Conservation (phyloP, 2,329 filamentous ascomycete species). For the Ophiocordyceps sinensis region DNA sequence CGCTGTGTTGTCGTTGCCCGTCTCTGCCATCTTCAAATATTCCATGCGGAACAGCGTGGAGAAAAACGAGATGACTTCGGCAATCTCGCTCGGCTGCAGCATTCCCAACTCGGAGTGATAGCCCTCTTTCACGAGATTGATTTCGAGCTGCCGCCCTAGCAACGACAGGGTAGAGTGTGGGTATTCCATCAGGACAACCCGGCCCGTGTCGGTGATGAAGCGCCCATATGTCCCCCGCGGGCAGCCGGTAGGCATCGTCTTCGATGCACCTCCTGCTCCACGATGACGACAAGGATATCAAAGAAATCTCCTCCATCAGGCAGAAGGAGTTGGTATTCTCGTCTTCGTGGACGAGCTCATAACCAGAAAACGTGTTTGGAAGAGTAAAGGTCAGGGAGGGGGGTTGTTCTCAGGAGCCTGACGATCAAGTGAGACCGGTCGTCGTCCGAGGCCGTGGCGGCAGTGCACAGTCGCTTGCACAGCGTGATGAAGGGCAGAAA, state of each 20-base stretch:
- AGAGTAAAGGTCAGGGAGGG: slow-evolving; percentile 65
- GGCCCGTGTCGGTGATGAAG: slow-evolving; percentile 65
- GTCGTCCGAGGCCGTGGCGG: slow-evolving; percentile 15
- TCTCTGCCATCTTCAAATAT: slow-evolving; percentile 19
- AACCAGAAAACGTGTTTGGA: slow-evolving; percentile 57
- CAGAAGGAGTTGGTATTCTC: slow-evolving; percentile 70
- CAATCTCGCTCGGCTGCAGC: slow-evolving; percentile 45
- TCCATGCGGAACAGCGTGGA: slow-evolving; percentile 51
- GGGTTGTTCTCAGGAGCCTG: slow-evolving; percentile 51
- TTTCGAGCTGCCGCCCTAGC: slow-evolving; percentile 61
- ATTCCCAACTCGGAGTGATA: slow-evolving; percentile 36
- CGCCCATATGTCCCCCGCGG: slow-evolving; percentile 51
- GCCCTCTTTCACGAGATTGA: slow-evolving; percentile 43
- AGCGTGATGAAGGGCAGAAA: slow-evolving; percentile 63
- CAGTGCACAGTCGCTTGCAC: slow-evolving; percentile 44
- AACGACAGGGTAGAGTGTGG: slow-evolving; percentile 68
- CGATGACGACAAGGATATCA: slow-evolving; percentile 39
- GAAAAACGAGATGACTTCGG: slow-evolving; percentile 62
- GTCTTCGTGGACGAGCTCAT: slow-evolving; percentile 69
- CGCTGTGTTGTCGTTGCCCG: slow-evolving; percentile 16
- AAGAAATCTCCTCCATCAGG: slow-evolving; percentile 46
- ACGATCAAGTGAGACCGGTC: slow-evolving; percentile 37
- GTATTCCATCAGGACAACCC: slow-evolving; percentile 64
- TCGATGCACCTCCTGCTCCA: slow-evolving; percentile 28
- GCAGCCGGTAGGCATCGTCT: slow-evolving; percentile 45